phyloP scores from a whole-genome alignment of 805 yeast species.

The Tetrapisispora pingtungensis region DNA sequence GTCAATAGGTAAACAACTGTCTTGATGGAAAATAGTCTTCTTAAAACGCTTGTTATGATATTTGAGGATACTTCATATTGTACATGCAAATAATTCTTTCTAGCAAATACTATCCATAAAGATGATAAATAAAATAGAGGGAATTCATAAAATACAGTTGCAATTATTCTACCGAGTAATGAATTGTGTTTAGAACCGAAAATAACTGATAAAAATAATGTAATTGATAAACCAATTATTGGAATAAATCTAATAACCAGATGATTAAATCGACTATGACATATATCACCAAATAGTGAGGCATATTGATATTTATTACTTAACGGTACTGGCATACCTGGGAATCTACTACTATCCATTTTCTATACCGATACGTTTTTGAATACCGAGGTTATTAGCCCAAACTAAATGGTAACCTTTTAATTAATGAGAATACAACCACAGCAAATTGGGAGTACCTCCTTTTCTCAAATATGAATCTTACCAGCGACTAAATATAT shows the following conservation, averaged over 20 bases:
- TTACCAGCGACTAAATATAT: no score
- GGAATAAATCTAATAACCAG: conserved; percentile 29
- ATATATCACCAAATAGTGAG: conserved; percentile 32
- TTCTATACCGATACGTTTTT: neutral
- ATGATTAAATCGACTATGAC: conserved; percentile 33
- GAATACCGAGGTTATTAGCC: neutral
- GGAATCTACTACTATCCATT: neutral
- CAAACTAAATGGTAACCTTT: no score
- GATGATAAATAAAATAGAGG: conserved; percentile 23
- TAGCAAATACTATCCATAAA: conserved; percentile 29
- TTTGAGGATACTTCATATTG: conserved; percentile 24
- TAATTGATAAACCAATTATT: conserved; percentile 22
- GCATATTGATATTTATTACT: conserved; percentile 28
- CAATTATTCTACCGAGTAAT: conserved; percentile 14
- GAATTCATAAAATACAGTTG: conserved; percentile 23
- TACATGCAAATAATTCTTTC: conserved; percentile 35
- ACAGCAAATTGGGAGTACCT: no score
- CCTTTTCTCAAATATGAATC: no score
- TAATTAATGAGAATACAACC: no score
- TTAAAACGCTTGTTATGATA: conserved; percentile 17
- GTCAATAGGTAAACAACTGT: conserved; percentile 9
- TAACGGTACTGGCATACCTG: conserved; percentile 9
- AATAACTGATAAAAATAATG: conserved; percentile 17
- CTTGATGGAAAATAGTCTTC: conserved; percentile 12
- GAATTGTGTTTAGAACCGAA: conserved; percentile 13